Base-by-base conservation (phyloP, 371 early-diverging fungal genomes). In the Dichotomocladium elegans region DNA sequence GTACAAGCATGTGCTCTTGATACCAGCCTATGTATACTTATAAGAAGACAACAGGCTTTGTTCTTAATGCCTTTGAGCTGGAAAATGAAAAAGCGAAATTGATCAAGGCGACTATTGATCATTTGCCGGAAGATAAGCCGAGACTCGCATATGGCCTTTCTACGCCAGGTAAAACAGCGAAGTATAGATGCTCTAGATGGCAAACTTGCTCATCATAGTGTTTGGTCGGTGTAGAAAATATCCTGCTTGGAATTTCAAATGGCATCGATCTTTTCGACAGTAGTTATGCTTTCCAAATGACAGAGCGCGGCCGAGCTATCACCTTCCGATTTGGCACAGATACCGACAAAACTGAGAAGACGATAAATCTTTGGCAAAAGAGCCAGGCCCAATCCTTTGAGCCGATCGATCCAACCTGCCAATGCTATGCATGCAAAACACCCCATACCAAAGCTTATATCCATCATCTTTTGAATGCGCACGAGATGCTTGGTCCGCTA, bases 221-320 rank as follows among this genome's bases (percentile, higher is more conserved):
- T 4, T 17, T 37, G 5, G 37, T 6, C 37, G n/a, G 0, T 45
- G 25, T 61, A 72, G 88, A 88, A 60, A 71, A 77, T 10, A 81
- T 87, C 11, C 60, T 91, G 33, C 63, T 62, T 28, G 86, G 81
- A 5, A 70, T 91, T 27, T 59, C 71, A 0, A 47, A 72, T 12
- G 91, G 91, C 2, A 76, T 86, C 31, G 91, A 91, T 57, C 51
- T 91, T 50, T 89, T 91, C 57, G 88, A 90, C 61, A 80, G 84
- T 8, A 81, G 70, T 28, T 77, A 74, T 51, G 74, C 72, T 30
- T 69, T 60, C 51, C 71, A 64, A 33, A 62, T 63, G 12, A 78
- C 78, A 0, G 70, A 78, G 11, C 60, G 62, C 15, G 78, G 78
- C 2, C 55, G 74, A 30, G 78, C 78, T 17, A 68, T 74, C 34